Conservation (phyloP, 345 rosid species). For the Noccaea bulbosa region DNA sequence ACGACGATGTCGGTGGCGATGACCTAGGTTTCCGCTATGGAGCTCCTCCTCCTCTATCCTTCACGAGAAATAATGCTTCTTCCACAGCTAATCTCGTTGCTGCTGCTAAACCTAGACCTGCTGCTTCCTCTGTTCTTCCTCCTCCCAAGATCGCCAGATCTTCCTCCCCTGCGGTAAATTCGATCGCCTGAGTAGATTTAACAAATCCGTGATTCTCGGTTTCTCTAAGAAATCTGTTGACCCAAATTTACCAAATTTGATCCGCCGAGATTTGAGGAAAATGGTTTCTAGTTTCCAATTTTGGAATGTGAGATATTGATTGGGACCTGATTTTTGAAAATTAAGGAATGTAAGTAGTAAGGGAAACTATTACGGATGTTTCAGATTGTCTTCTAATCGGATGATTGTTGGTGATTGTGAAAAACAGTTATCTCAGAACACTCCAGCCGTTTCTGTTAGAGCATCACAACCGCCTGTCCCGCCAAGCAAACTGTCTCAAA, state of each 20-base stretch:
- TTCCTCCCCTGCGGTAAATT: constrained; percentile 82
- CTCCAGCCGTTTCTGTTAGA: constrained; percentile 54
- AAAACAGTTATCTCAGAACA: constrained; percentile 58
- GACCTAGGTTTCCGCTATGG: constrained; percentile 86
- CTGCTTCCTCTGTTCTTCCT: constrained; percentile 40
- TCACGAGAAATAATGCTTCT: constrained; percentile 53
- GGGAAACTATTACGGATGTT: constrained; percentile 22
- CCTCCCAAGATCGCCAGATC: constrained; percentile 70
- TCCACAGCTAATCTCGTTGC: constrained; percentile 1
- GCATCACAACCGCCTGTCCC: constrained; percentile 61
- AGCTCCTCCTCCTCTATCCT: constrained; percentile 81
- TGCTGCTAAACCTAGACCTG: constrained; percentile 44
- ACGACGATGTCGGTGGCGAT: constrained; percentile 52
- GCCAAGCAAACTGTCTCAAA: constrained; percentile 60
- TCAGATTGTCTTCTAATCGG: constrained; percentile 15
- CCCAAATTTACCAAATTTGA: constrained; percentile 4
- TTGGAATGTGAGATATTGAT: constrained; percentile 36
- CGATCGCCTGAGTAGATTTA: neutral
- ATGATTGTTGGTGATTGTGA: constrained; percentile 22
- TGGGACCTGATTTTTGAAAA: constrained; percentile 13
- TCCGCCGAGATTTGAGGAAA: constrained; percentile 2
- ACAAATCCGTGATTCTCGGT: neutral
- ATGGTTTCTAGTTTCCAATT: constrained; percentile 31
- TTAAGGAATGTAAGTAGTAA: constrained; percentile 20
- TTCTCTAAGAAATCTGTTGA: constrained; percentile 2